Conservation (phyloP, 306 rosid genomes). For the Pterocarpus macrocarpus region DNA sequence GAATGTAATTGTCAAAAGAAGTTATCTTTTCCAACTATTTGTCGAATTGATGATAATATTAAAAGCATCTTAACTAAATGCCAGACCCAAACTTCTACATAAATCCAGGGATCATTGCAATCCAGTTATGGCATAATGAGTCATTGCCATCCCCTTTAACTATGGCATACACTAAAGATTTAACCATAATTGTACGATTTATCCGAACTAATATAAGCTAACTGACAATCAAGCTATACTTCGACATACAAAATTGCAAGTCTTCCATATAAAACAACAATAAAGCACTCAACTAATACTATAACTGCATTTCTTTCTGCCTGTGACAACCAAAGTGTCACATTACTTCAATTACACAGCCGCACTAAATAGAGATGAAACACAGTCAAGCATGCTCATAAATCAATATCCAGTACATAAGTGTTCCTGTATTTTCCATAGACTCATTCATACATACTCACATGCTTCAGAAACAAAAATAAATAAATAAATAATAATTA, state of each 20-base stretch:
- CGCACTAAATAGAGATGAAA: background rate
- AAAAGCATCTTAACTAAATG: background rate
- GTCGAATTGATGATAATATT: background rate
- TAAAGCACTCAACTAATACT: background rate
- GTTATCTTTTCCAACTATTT: background rate
- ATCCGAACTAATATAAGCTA: too few species aligned
- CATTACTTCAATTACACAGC: slow-evolving; percentile 5
- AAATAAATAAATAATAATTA: too few species aligned
- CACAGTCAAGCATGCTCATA: slow-evolving; percentile 7
- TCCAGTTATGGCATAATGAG: background rate
- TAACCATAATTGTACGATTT: background rate
- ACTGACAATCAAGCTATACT: too few species aligned
- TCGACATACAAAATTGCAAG: too few species aligned
- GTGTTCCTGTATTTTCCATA: background rate
- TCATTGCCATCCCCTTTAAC: background rate
- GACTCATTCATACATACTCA: background rate
- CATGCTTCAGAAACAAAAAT: background rate
- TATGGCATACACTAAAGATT: background rate
- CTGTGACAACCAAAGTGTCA: background rate
- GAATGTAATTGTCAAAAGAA: background rate
- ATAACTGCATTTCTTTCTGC: background rate
- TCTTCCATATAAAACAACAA: too few species aligned
- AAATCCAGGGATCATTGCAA: background rate
- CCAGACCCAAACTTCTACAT: background rate
- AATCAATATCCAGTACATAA: slow-evolving; percentile 20